phyloP scores from a whole-genome alignment of 2,329 filamentous ascomycete genomes.

The Arachnomyces sp. region DNA sequence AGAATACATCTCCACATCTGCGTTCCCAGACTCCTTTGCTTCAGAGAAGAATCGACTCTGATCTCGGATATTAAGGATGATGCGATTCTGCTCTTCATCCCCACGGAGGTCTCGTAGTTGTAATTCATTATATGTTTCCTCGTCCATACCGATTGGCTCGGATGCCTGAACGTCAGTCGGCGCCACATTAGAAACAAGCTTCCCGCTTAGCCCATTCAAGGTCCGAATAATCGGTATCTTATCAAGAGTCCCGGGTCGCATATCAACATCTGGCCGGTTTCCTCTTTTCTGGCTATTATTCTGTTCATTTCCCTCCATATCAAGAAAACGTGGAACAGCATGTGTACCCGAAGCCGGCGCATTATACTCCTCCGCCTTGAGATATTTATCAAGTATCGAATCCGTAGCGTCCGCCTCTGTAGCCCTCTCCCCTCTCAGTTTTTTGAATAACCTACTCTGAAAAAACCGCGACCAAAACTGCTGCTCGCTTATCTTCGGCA shows the following conservation, averaged over 20 bases:
- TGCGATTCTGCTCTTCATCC: constrained; percentile 64
- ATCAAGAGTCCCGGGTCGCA: constrained; percentile 65
- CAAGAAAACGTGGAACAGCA: constrained; percentile 74
- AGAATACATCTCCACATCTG: constrained; percentile 52
- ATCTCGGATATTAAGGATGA: constrained; percentile 81
- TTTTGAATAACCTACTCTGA: constrained; percentile 80
- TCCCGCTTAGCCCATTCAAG: constrained; percentile 84
- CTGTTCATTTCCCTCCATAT: constrained; percentile 89
- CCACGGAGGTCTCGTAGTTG: constrained; percentile 72
- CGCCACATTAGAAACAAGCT: constrained; percentile 81
- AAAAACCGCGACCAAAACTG: constrained; percentile 96
- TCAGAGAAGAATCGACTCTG: constrained; percentile 73
- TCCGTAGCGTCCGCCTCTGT: constrained; percentile 70
- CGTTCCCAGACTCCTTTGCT: constrained; percentile 31
- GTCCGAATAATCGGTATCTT: constrained; percentile 85
- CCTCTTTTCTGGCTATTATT: constrained; percentile 82
- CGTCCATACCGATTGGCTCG: constrained; percentile 59
- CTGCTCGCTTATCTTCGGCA: constrained; percentile 68
- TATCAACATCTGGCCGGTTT: constrained; percentile 82
- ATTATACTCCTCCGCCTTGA: constrained; percentile 60
- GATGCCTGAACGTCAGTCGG: constrained; percentile 66
- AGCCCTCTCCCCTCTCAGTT: constrained; percentile 81
- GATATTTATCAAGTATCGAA: constrained; percentile 75
- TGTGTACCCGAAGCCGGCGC: constrained; percentile 49
- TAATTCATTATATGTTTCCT: constrained; percentile 66